These are phyloP conservation scores for Rhododendron henanense DNA, from an alignment of 148 eudicot species.

Conservation along the genomic window DNA sequence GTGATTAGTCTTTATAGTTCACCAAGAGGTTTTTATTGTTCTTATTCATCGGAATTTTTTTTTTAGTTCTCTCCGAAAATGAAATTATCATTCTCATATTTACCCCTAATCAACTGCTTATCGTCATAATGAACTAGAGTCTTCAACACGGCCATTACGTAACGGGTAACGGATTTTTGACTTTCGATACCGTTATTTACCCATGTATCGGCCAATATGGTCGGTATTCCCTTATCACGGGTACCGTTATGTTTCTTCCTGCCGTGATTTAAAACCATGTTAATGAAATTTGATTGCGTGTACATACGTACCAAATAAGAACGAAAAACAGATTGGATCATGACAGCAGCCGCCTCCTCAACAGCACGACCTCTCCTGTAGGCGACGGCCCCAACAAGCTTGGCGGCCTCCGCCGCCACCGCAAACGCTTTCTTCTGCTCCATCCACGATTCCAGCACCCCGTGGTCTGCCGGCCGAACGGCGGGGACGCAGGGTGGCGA, in stretches of 20 bases:
- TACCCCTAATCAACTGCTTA: not conserved
- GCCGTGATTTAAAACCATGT: not conserved
- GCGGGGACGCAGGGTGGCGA: constrained; percentile 29
- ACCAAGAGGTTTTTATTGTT: too few species aligned
- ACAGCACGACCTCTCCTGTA: constrained; percentile 18
- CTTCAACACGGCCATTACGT: too few species aligned
- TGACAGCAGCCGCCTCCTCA: constrained; percentile 58
- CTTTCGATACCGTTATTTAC: not conserved
- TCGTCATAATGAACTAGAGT: not conserved
- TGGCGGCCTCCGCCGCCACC: too few species aligned
- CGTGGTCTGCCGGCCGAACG: not conserved
- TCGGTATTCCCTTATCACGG: not conserved
- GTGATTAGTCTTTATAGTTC: too few species aligned
- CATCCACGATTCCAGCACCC: not conserved
- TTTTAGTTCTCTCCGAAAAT: not conserved
- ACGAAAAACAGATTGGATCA: constrained; percentile 73
- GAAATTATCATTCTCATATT: not conserved
- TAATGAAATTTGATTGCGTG: not conserved
- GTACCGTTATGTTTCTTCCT: not conserved
- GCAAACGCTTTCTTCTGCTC: constrained; percentile 24
- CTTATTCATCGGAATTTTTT: too few species aligned
- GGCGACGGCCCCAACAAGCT: constrained; percentile 2
- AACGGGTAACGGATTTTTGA: not conserved
- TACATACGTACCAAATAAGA: constrained; percentile 52
- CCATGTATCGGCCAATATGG: not conserved